These are phyloP conservation scores for Seminavis robusta DNA, from an alignment of 108 stramenopile species.

Conservation along the genomic window DNA sequence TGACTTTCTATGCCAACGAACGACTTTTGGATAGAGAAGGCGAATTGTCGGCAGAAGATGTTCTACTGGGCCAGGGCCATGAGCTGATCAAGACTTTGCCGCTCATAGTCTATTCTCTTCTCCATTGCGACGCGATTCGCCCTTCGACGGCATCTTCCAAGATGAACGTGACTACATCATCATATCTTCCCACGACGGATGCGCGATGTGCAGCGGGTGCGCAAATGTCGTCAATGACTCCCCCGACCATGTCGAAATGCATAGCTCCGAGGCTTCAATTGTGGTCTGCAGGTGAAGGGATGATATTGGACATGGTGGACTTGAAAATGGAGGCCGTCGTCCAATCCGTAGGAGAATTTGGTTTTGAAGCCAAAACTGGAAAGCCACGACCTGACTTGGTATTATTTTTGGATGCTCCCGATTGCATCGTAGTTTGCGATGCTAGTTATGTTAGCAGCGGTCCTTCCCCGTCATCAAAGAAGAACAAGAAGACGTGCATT, in stretches of 20 bases:
- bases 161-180: constrained; percentile 1
- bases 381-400: too few relatives aligned
- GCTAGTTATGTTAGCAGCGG: too few relatives aligned
- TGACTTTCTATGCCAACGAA: constrained; percentile 22
- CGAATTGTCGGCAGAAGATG: constrained; percentile 24
- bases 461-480: too few relatives aligned
- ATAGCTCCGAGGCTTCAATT: constrained; percentile 44
- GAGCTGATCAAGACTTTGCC: constrained; percentile 18
- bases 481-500: too few relatives aligned
- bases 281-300: too few relatives aligned
- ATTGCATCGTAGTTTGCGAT: too few relatives aligned
- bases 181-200: constrained; percentile 34
- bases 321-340: too few relatives aligned
- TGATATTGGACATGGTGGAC: too few relatives aligned
- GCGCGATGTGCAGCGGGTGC: constrained; percentile 30
- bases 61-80: constrained; percentile 54
- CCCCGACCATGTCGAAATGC: constrained; percentile 23
- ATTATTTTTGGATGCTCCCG: too few relatives aligned
- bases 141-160: too few relatives aligned
- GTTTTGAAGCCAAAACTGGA: too few relatives aligned
- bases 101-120: constrained; percentile 32
- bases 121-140: constrained; percentile 56
- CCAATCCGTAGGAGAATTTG: too few relatives aligned
- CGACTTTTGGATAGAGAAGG: constrained; percentile 36
- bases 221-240: constrained; percentile 52